Base-by-base conservation (phyloP, 306 rosid species). In the Glycine latifolia region DNA sequence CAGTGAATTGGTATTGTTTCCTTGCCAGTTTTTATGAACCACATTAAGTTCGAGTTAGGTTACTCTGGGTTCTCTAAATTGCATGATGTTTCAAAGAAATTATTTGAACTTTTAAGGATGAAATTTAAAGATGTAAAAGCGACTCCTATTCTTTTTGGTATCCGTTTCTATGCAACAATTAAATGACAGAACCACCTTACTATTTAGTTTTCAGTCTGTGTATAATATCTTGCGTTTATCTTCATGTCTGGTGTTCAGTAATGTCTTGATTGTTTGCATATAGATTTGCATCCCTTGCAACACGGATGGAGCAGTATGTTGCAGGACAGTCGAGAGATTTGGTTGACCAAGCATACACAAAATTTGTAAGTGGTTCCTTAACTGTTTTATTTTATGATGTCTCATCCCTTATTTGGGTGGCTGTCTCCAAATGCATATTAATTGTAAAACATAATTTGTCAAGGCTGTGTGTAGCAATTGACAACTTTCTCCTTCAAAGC, bases 341-440 rank as follows among this genome's bases (percentile, higher is more conserved):
- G 91, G 99, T 95, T 85, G 99, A 95, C 86, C 98, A 91, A 93
- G 98, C 98, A 48, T 95, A 95, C 86, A 92, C 91, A 37, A 95
- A 95, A 89, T 90, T 95, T 86, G 99, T 95, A 81, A 88, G 98
- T 87, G 67, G 8, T 79, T 88, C 52, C 69, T 47, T 61, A 35
- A 65, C 52, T 82, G 8, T 41, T 17, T 11, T 71, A 71, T 67
- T 77, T 80, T 80, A 67, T 71, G 67, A 61, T 58, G 41, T 26
- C 62, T 79, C 67, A 49, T n/a, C 39, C 37, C 65, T 20, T 59
- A 59, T 20, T 20, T 59, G 35, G 5, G 17, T 58, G 65, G 65
- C 14, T 20, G 65, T 20, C 37, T 59, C 65, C 65, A 20, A 9
- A 59, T 59, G 33, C 14, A 59, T 59, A 20, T 17, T 59, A 20